A percentile compares a stretch with the other conserved stretches of the same genome.
Evolutionary conservation across 176 grass and related monocot genomes (phyloP).

Genomic region (Aegilops bicornis): DNA sequence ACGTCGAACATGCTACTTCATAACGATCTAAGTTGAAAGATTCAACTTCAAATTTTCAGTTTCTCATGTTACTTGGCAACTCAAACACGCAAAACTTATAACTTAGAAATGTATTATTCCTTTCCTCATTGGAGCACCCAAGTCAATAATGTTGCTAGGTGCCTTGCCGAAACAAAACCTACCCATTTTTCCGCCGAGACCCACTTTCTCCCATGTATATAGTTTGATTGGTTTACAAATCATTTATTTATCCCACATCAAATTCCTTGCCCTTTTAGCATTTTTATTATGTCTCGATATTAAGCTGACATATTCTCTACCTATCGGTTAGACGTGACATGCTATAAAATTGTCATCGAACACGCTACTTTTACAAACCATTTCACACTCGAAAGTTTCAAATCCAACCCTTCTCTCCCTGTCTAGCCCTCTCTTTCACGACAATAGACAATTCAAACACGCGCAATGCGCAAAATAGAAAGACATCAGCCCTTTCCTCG

Average conservation of each 20-base stretch:
- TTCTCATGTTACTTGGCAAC: background rate
- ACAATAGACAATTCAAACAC: no score
- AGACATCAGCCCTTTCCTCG: background rate
- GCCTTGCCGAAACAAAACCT: background rate
- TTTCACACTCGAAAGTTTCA: background rate
- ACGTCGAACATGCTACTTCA: no score
- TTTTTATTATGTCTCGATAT: no score
- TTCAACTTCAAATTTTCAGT: no score
- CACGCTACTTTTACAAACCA: background rate
- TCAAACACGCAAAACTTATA: background rate
- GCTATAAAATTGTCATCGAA: background rate
- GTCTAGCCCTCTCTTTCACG: rapidly evolving
- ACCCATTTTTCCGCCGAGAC: background rate
- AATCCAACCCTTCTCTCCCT: background rate
- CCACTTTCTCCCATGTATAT: background rate
- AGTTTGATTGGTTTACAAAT: background rate
- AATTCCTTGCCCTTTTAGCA: background rate
- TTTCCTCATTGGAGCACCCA: background rate
- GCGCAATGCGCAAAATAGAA: background rate
- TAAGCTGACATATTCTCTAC: background rate
- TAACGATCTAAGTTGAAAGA: no score
- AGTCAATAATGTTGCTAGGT: background rate
- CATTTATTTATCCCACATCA: background rate
- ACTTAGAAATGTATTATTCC: background rate
- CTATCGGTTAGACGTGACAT: background rate